Percentiles rank a stretch among this genome's conserved stretches.
These are phyloP conservation scores for Exophiala spinifera DNA, from an alignment of 2,329 filamentous ascomycete genomes.

Conservation along the genomic window DNA sequence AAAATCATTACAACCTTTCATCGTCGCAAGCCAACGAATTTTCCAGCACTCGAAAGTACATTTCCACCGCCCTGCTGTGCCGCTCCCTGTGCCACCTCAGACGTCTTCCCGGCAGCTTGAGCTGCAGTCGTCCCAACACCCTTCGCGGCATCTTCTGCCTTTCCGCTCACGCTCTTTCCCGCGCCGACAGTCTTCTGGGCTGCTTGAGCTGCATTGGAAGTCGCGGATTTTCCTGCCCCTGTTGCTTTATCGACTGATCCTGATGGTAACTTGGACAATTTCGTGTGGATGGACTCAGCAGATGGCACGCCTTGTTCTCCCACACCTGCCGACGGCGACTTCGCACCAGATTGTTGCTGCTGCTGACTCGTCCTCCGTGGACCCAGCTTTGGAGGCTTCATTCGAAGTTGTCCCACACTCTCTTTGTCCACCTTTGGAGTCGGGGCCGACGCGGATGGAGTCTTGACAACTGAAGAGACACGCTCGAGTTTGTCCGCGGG, in stretches of 20 bases:
- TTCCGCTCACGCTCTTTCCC: neutral
- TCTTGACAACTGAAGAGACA: constrained; percentile 2
- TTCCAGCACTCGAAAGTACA: constrained; percentile 10
- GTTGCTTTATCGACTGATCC: no score
- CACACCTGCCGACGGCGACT: neutral
- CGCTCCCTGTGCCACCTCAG: constrained; percentile 5
- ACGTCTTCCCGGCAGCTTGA: neutral
- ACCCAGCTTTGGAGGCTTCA: constrained; percentile 19
- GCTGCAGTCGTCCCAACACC: neutral
- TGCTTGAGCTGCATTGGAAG: neutral
- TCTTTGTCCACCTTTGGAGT: constrained; percentile 9
- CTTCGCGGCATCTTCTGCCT: neutral
- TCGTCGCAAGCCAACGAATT: constrained; percentile 5
- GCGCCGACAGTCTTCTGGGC: neutral
- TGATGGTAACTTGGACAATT: constrained; percentile 5
- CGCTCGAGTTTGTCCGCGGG: constrained; percentile 6
- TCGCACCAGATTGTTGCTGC: neutral
- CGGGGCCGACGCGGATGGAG: constrained; percentile 16
- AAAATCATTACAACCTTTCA: neutral
- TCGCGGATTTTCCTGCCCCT: neutral
- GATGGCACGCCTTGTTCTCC: neutral
- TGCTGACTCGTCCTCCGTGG: constrained; percentile 15
- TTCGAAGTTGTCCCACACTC: constrained; percentile 5
- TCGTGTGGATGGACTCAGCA: constrained; percentile 8
- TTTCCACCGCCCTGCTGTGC: constrained; percentile 4